phyloP scores from a whole-genome alignment of 2,329 filamentous ascomycete genomes.

The Pseudogymnoascus pannorum region DNA sequence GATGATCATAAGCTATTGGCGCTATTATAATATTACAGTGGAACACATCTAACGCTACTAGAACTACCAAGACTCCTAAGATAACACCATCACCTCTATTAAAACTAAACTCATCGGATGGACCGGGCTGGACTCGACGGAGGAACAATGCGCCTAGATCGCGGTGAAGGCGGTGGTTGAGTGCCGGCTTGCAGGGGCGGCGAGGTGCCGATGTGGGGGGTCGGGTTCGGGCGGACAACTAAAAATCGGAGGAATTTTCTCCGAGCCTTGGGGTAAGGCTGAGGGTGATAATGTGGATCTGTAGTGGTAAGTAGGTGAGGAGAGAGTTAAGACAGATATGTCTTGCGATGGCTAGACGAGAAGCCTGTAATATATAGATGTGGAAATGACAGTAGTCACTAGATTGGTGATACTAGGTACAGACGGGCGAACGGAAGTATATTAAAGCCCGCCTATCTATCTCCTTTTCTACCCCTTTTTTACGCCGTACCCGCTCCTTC shows the following conservation, averaged over 20 bases:
- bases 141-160: constrained; percentile 6
- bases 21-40: constrained; percentile 7
- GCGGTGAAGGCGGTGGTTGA: not conserved
- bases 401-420: not conserved
- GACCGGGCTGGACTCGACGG: constrained; percentile 1
- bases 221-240: not conserved
- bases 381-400: not conserved
- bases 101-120: not conserved
- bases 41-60: not conserved
- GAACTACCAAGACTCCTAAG: not conserved
- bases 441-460: not conserved
- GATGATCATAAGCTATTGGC: not conserved
- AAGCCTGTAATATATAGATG: not conserved
- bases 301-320: no score
- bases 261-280: constrained; percentile 3
- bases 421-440: not conserved
- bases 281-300: not conserved
- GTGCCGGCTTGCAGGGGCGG: not conserved
- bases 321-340: not conserved
- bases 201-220: not conserved
- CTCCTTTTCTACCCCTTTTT: not conserved
- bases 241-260: not conserved
- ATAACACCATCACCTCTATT: not conserved
- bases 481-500: not conserved
- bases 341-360: not conserved